Percentiles rank a stretch among this genome's conserved stretches.
Conservation (phyloP, 2,329 filamentous ascomycete genomes). For the Teratosphaeria epicoccoides region DNA sequence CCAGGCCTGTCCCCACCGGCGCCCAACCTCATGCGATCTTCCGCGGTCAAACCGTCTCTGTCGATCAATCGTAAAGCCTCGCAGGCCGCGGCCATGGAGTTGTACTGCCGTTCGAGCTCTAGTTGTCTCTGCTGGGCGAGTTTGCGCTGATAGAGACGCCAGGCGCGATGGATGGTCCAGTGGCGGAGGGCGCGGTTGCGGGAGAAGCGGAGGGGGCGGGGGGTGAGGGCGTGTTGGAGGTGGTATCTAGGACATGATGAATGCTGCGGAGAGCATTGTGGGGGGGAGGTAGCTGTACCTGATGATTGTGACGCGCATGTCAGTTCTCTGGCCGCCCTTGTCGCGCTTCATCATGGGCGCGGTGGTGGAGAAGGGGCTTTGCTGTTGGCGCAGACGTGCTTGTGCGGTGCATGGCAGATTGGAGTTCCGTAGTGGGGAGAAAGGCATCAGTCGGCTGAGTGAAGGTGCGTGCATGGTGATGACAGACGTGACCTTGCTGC, state of each 20-base stretch:
- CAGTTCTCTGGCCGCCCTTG: constrained; percentile 21
- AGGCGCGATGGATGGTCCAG: constrained; percentile 98
- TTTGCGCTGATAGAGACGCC: constrained; percentile 68
- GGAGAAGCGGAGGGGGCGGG: constrained; percentile 74
- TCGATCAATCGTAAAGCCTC: constrained; percentile 61
- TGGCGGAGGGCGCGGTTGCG: constrained; percentile 76
- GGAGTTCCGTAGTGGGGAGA: constrained; percentile 11
- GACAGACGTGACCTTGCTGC: not conserved
- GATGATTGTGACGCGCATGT: constrained; percentile 22
- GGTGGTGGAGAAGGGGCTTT: constrained; percentile 26
- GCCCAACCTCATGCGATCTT: constrained; percentile 37
- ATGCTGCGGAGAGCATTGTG: not conserved
- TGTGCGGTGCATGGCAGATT: constrained; percentile 15
- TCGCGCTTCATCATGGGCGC: constrained; percentile 30
- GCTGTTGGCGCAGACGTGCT: constrained; percentile 13
- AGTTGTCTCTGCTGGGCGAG: constrained; percentile 52
- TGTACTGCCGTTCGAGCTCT: constrained; percentile 69
- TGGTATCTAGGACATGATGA: constrained; percentile 44
- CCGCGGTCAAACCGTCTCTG: constrained; percentile 28
- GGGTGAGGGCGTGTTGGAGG: constrained; percentile 56
- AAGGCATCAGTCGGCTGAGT: constrained; percentile 18
- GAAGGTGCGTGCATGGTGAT: constrained; percentile 18
- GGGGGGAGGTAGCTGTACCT: not conserved
- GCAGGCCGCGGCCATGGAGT: constrained; percentile 72
- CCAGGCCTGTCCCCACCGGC: constrained; percentile 1